Percentiles rank a stretch among this genome's conserved stretches.
phyloP scores from a whole-genome alignment of 192 early-diverging fungal species.

The Mortierella antarctica region DNA sequence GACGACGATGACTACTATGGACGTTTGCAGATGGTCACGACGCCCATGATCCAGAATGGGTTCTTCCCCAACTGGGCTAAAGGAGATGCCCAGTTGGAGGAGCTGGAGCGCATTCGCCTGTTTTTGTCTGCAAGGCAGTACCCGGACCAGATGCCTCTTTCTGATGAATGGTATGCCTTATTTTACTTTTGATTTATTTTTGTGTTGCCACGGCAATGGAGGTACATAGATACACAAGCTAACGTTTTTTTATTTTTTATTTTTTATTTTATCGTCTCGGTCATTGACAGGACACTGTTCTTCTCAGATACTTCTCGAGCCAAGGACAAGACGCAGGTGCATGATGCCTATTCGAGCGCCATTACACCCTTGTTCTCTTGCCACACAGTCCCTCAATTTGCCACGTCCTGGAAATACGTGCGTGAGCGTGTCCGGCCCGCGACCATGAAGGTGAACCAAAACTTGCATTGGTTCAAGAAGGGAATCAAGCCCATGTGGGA shows the following conservation, averaged over 20 bases:
- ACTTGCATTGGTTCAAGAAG: constrained; percentile 73
- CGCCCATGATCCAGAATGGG: constrained; percentile 53
- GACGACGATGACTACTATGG: constrained; percentile 51
- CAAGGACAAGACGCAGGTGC: constrained; percentile 37
- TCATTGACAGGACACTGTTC: constrained; percentile 35
- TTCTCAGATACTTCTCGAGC: constrained; percentile 60
- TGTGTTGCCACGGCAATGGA: not conserved
- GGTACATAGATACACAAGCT: not conserved
- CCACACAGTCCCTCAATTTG: constrained; percentile 60
- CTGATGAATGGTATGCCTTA: constrained; percentile 43
- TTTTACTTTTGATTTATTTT: not conserved
- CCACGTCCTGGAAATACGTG: constrained; percentile 56
- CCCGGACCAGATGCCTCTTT: constrained; percentile 51
- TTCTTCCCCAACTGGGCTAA: constrained; percentile 55
- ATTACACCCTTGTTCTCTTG: constrained; percentile 61
- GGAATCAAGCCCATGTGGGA: constrained; percentile 86
- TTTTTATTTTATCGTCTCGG: not conserved
- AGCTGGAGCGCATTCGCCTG: constrained; percentile 39
- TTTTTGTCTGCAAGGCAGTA: constrained; percentile 46
- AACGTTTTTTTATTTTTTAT: not conserved
- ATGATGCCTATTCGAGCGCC: constrained; percentile 55
- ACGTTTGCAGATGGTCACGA: constrained; percentile 50
- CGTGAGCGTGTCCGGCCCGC: constrained; percentile 51
- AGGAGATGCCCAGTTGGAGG: constrained; percentile 48
- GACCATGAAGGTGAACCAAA: constrained; percentile 70